Percentiles rank a stretch among this genome's conserved stretches.
Evolutionary conservation across 768 basidiomycete species (phyloP).

Genomic region (Phanerochaete sordida): DNA sequence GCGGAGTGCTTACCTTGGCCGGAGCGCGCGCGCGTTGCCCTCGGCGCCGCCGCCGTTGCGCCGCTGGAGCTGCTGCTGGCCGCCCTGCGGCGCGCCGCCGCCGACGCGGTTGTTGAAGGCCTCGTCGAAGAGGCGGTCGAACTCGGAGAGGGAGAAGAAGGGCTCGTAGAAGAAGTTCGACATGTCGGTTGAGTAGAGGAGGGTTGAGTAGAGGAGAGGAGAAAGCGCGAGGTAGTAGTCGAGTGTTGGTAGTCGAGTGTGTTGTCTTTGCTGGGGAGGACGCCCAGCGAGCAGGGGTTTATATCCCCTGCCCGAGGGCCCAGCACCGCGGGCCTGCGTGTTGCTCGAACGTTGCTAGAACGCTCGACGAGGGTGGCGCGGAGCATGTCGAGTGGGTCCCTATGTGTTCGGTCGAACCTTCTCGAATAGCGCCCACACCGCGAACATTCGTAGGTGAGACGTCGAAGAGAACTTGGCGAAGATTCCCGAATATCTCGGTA

Average conservation of each 20-base stretch:
- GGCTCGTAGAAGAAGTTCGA: constrained; percentile 37
- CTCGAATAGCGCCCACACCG: not conserved
- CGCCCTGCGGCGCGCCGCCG: not conserved
- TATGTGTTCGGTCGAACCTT: not conserved
- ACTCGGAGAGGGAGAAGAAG: constrained; percentile 32
- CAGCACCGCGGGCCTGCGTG: not conserved
- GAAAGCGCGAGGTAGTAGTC: not conserved
- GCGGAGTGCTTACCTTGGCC: constrained; percentile 12
- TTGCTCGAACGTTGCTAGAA: not conserved
- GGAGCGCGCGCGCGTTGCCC: constrained; percentile 11
- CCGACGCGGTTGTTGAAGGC: constrained; percentile 7
- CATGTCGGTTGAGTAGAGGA: constrained; percentile 10
- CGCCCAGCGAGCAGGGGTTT: not conserved
- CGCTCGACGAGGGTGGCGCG: not conserved
- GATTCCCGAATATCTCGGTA: not conserved
- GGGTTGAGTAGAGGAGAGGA: no score
- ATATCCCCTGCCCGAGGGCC: not conserved
- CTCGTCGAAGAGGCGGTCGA: constrained; percentile 30
- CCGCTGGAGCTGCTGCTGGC: constrained; percentile 8
- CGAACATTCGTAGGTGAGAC: no score
- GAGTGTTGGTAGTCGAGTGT: not conserved
- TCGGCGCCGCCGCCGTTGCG: constrained; percentile 7
- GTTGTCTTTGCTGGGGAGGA: not conserved
- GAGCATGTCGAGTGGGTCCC: not conserved
- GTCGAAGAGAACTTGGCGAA: not conserved